Evolutionary conservation across 768 basidiomycete genomes (phyloP), one percentile per base, ranked within the genome.

Genomic region (Termitomyces sp.): DNA sequence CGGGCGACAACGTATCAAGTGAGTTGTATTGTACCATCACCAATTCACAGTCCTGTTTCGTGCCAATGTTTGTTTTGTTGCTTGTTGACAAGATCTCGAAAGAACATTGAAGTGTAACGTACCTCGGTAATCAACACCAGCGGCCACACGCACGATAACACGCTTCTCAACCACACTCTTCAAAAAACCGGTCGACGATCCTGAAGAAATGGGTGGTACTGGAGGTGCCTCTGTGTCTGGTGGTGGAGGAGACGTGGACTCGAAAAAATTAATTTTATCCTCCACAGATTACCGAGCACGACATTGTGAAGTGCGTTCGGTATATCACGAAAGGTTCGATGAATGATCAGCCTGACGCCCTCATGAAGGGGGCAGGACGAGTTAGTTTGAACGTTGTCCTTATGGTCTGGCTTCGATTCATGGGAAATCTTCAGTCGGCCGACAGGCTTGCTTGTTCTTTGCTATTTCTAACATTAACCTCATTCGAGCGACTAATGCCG

Each of bases 101-200:
- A 42, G 32, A 55, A 6, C n/a, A 26, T 27, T 12, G 55, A 37
- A 8, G 10, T n/a, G 18, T 16, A 12, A n/a, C 81, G 42, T 57
- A 93, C 95, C 95, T 65, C 86, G 82, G 72, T 98, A 97, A 71
- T 97, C 94, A 3, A 98, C 90, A 3, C 95, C 95, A 20, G 89
- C 92, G 18, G 88, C 91, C 47, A 98, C 78, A 57, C 95, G 79
- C 44, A 98, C 96, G 57, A 95, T 90, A 52, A 98, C 95, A 57
- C 83, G 81, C 71, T 96, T 96, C n/a, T 96, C 96, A 8, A 98
- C 94, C 22, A 98, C 94, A 32, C 90, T 92, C 72, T 96, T 95
- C 58, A 98, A 70, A 65, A 96, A 98, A 62, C 94, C 93, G 0
- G 92, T 93, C 0, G 93, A 94, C 6, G 93, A 94, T 3, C 94